phyloP scores from a whole-genome alignment of 2,329 filamentous ascomycete genomes.

The Podosphaera aphanis region DNA sequence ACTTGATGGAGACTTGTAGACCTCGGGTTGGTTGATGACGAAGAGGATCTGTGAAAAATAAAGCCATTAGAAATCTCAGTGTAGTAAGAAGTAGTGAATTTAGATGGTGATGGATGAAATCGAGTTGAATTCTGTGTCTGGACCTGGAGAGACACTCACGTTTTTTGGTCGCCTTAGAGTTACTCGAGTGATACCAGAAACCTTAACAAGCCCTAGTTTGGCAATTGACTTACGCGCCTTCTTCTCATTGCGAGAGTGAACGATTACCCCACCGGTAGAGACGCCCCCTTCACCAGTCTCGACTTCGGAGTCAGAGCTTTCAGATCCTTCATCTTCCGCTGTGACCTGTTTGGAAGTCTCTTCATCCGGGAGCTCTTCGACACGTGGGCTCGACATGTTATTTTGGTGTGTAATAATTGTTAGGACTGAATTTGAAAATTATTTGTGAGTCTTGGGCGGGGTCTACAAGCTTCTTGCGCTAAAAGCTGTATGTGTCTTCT shows the following conservation, averaged over 20 bases:
- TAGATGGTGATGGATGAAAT: no score
- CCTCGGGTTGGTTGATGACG: conserved; percentile 98
- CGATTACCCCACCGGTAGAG: conserved; percentile 66
- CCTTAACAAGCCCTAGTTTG: conserved; percentile 91
- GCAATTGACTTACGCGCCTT: conserved; percentile 98
- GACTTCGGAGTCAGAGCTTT: conserved; percentile 51
- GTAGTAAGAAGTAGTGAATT: no score
- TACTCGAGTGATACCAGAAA: conserved; percentile 92
- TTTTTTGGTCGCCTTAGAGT: conserved; percentile 97
- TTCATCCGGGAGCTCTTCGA: conserved; percentile 92
- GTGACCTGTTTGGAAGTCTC: conserved; percentile 60
- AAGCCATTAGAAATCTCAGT: conserved; percentile 5
- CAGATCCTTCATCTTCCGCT: conserved; percentile 47
- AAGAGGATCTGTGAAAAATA: conserved; percentile 58
- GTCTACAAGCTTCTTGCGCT: no score
- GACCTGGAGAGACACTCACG: conserved; percentile 35
- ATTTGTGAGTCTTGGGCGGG: no score
- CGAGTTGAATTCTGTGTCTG: neutral
- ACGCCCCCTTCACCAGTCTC: conserved; percentile 41
- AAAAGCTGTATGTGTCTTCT: no score
- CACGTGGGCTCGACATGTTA: conserved; percentile 89
- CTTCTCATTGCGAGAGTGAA: conserved; percentile 99
- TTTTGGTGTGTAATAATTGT: neutral
- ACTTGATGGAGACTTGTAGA: conserved; percentile 97
- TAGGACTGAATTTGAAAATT: no score